Evolutionary conservation across 148 eudicot genomes (phyloP).

Genomic region (Rhododendron vialii): DNA sequence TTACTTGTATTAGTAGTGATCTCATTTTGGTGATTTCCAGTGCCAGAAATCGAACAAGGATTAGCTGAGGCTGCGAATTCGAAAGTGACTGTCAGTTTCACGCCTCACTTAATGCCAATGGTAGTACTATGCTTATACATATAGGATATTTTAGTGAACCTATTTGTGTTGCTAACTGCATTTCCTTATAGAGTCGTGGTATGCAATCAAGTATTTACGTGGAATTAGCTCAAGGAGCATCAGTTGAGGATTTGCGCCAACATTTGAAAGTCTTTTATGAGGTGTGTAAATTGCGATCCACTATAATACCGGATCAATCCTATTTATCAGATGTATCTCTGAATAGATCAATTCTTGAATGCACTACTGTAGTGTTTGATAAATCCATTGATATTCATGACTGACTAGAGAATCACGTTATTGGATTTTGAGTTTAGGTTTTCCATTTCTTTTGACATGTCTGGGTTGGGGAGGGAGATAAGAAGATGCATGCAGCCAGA

Average conservation of each 20-base stretch:
- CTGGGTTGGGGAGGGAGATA: background rate
- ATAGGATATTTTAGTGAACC: background rate
- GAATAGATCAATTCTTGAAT: background rate
- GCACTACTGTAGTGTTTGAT: background rate
- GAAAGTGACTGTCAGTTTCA: constrained; percentile 83
- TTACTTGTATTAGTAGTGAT: background rate
- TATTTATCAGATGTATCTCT: background rate
- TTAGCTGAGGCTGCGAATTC: constrained; percentile 64
- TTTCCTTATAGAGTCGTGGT: constrained; percentile 71
- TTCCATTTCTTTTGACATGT: background rate
- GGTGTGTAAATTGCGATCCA: constrained; percentile 33
- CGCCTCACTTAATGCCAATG: constrained; percentile 98
- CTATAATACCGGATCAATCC: background rate
- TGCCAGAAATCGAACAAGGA: constrained; percentile 98
- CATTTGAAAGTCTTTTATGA: constrained; percentile 54
- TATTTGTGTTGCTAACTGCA: background rate
- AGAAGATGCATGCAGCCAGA: background rate
- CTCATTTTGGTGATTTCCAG: constrained; percentile 33
- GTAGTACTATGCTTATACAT: constrained; percentile 27
- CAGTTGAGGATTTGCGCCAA: constrained; percentile 59
- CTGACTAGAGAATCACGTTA: background rate
- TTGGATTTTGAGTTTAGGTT: background rate
- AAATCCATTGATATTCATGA: background rate
- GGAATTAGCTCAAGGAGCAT: constrained; percentile 72
- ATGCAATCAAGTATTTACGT: constrained; percentile 97